Evolutionary conservation across 495 filamentous ascomycete species (phyloP).

Genomic region (Penicillium soppii): DNA sequence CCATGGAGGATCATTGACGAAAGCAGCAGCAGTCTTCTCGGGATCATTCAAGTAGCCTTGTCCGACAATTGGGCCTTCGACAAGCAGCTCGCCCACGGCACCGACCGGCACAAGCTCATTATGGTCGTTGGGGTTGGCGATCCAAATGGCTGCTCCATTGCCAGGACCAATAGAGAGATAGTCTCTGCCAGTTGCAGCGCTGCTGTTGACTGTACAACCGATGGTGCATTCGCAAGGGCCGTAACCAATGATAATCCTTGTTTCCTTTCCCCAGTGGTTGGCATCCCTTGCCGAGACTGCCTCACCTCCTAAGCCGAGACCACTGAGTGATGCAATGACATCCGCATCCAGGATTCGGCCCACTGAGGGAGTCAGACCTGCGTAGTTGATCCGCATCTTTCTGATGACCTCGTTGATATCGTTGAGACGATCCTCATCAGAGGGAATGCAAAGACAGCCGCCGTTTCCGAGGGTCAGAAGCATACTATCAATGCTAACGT

Average conservation of each 20-base stretch:
- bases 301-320: constrained; percentile 54
- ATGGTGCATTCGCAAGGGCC: constrained; percentile 52
- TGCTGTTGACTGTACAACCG: constrained; percentile 45
- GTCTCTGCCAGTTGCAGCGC: constrained; percentile 37
- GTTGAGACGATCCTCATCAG: constrained; percentile 48
- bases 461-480: constrained; percentile 43
- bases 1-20: constrained; percentile 50
- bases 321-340: constrained; percentile 45
- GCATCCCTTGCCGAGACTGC: constrained; percentile 41
- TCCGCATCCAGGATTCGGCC: constrained; percentile 42
- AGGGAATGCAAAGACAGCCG: constrained; percentile 52
- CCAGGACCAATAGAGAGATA: constrained; percentile 38
- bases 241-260: constrained; percentile 49
- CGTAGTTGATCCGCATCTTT: constrained; percentile 43
- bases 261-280: constrained; percentile 35
- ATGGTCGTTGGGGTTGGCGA: constrained; percentile 47
- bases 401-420: constrained; percentile 49
- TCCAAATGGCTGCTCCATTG: constrained; percentile 44
- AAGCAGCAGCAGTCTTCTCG: constrained; percentile 44
- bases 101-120: constrained; percentile 49
- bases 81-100: constrained; percentile 51
- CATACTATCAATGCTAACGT: constrained; percentile 47
- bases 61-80: constrained; percentile 55
- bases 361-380: constrained; percentile 52
- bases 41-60: constrained; percentile 51